Base-by-base conservation (phyloP, 176 grass and related monocot genomes). In the Oryza glumipatula region DNA sequence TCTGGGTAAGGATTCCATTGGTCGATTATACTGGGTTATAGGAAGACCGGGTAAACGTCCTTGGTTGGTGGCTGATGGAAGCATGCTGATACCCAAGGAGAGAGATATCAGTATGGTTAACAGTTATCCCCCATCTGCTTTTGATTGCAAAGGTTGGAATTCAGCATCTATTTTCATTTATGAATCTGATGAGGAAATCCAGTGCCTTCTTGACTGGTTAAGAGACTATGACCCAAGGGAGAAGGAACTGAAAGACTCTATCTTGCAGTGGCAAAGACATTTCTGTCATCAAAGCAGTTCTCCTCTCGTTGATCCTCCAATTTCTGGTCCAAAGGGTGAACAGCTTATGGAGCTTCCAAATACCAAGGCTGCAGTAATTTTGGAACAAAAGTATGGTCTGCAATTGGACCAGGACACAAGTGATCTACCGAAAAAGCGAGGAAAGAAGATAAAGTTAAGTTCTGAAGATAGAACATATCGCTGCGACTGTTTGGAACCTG, bases 1-100 rank as follows among this genome's bases (percentile, higher is more conserved):
- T 81, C 85, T 98, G 45, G 96, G 96, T 60, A 98, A 80, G 86
- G 96, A 98, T 86, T 93, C 91, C 54, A 84, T 92, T 49, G 96
- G 93, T 86, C 91, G 91, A 23, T 89, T 89, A 36, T 98, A 98
- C 69, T 98, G 93, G 89, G 87, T 94, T 87, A 92, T 88, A 71
- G 82, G 89, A 84, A 87, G 89, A 83, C 89, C 93, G 61, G 86
- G 93, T 89, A 95, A 94, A 70, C 87, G 75, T 84, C 88, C 93
- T 95, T 92, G 70, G 43, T 88, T 98, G 60, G 71, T 95, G 17
- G 93, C 83, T 80, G 96, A 95, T 81, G 96, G 93, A 88, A 95
- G 85, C 74, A 79, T 84, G 63, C 68, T 86, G 78, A 77, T 78
- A 76, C 78, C 83, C 65, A 89, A 89, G 70, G 83, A 92, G 22